These are phyloP conservation scores for Colletotrichum liriopes DNA, from an alignment of 2,329 filamentous ascomycete genomes.

Conservation along the genomic window DNA sequence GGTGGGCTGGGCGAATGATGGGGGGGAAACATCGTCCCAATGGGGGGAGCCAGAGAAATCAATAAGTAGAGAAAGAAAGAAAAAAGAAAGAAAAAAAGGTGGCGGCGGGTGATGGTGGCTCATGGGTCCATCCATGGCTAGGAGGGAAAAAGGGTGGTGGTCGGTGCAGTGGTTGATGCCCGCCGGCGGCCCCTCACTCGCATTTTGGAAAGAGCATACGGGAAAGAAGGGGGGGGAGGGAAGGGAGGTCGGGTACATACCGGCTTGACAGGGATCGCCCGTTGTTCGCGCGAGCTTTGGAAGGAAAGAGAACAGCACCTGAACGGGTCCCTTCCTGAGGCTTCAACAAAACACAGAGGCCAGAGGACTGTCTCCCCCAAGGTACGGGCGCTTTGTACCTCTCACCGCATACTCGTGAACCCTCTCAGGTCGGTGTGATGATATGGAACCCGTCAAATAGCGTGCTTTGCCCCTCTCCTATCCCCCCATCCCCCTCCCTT, in stretches of 20 bases:
- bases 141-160: constrained; percentile 31
- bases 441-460: constrained; percentile 40
- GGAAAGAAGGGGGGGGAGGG: constrained; percentile 11
- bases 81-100: constrained; percentile 16
- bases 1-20: constrained; percentile 9
- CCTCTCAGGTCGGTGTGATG: constrained; percentile 33
- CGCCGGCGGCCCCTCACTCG: constrained; percentile 20
- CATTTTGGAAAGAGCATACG: constrained; percentile 24
- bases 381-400: constrained; percentile 12
- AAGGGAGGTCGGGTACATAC: constrained; percentile 18
- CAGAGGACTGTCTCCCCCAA: neutral
- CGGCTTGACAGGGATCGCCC: constrained; percentile 25
- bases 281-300: constrained; percentile 29
- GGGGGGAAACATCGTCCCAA: neutral
- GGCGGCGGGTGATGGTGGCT: constrained; percentile 22
- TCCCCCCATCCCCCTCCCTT: constrained; percentile 21
- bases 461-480: constrained; percentile 30
- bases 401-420: constrained; percentile 22
- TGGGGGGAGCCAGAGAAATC: neutral
- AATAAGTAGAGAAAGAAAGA: neutral
- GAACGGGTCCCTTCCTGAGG: neutral
- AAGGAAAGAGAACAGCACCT: constrained; percentile 4
- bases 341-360: neutral
- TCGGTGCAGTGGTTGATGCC: constrained; percentile 28
- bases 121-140: constrained; percentile 11